Evolutionary conservation across 2,329 filamentous ascomycete genomes (phyloP).

Genomic region (Aspergillus japonicus): DNA sequence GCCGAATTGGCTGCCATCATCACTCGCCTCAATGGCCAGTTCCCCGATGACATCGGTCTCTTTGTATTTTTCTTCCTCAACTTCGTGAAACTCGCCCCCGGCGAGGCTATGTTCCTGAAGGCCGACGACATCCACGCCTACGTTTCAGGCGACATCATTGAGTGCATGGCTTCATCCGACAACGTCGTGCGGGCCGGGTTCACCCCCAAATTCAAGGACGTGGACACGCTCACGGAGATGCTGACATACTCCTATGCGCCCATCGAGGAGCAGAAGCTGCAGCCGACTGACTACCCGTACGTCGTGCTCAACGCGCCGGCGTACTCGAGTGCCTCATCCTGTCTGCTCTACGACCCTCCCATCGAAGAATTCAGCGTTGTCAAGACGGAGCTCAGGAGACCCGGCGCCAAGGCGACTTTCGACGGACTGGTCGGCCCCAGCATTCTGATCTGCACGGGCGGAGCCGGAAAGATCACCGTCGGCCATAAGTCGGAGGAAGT

Average conservation of each 20-base stretch:
- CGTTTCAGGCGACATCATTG: conserved; percentile 74
- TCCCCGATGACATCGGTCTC: conserved; percentile 84
- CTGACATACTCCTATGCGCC: conserved; percentile 94
- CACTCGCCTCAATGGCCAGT: conserved; percentile 73
- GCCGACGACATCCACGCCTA: conserved; percentile 98
- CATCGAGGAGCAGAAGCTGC: conserved; percentile 92
- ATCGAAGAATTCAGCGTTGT: conserved; percentile 96
- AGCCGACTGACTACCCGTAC: conserved; percentile 80
- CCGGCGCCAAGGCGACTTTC: conserved; percentile 80
- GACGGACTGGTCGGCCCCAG: conserved; percentile 84
- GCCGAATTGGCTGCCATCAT: conserved; percentile 75
- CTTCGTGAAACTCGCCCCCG: conserved; percentile 80
- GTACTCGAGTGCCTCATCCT: conserved; percentile 73
- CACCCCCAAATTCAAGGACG: conserved; percentile 98
- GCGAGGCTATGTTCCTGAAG: conserved; percentile 93
- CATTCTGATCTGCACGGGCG: conserved; percentile 85
- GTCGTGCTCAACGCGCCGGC: conserved; percentile 75
- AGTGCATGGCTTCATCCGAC: conserved; percentile 99
- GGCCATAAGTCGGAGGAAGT: conserved; percentile 76
- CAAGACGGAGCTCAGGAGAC: conserved; percentile 68
- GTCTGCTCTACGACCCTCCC: conserved; percentile 83
- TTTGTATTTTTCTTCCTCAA: conserved; percentile 98
- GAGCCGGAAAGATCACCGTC: conserved; percentile 79
- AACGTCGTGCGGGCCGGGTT: conserved; percentile 97
- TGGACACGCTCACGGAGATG: conserved; percentile 82